These are phyloP conservation scores for Fusarium ambrosium DNA, from an alignment of 2,329 filamentous ascomycete species.

Conservation along the genomic window DNA sequence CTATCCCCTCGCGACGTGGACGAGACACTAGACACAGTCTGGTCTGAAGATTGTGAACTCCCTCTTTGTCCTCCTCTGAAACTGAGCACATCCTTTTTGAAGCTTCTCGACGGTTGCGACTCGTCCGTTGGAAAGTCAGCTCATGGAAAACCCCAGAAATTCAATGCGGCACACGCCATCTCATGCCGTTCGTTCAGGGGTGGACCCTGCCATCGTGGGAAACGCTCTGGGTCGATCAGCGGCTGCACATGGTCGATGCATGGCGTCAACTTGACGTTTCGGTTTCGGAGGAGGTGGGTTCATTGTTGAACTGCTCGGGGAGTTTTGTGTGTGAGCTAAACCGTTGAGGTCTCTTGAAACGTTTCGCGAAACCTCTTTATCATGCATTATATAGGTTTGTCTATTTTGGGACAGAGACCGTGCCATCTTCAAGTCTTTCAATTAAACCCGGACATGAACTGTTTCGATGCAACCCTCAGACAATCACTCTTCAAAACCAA, in stretches of 20 bases:
- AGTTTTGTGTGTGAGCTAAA: slow-evolving; percentile 14
- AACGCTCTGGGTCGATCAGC: slow-evolving; percentile 24
- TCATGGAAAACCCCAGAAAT: slow-evolving; percentile 13
- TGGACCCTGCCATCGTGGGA: slow-evolving; percentile 31
- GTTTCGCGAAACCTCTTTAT: slow-evolving; percentile 14
- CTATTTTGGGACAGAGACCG: not conserved
- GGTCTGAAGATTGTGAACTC: not conserved
- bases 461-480: slow-evolving; percentile 15
- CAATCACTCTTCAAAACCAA: not conserved
- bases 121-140: not conserved
- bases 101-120: slow-evolving; percentile 2
- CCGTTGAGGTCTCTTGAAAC: slow-evolving; percentile 22
- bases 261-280: slow-evolving; percentile 24
- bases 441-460: slow-evolving; percentile 10
- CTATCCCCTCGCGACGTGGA: slow-evolving; percentile 11
- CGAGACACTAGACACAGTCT: slow-evolving; percentile 15
- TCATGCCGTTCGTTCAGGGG: slow-evolving; percentile 24
- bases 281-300: slow-evolving; percentile 3
- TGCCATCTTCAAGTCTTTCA: not conserved
- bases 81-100: slow-evolving; percentile 12
- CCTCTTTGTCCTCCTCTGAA: slow-evolving; percentile 1
- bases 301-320: not conserved
- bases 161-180: slow-evolving; percentile 30
- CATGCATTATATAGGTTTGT: slow-evolving; percentile 7
- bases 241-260: slow-evolving; percentile 33